Evolutionary conservation across 345 rosid genomes (phyloP), one percentile per base, ranked within the genome.

Genomic region (Balakata baccata): DNA sequence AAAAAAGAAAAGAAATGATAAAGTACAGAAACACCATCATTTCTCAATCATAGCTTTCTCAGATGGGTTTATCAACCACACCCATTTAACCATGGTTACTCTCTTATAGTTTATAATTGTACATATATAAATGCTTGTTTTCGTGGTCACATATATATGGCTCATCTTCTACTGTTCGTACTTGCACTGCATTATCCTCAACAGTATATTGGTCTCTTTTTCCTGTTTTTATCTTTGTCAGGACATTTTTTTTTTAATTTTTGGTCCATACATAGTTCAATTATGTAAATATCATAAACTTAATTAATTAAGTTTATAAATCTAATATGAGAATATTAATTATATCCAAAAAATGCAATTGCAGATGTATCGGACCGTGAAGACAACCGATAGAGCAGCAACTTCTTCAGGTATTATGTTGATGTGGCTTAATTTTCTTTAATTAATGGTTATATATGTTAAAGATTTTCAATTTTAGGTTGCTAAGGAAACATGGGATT

Each of bases 351-450:
- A 29, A 29, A 29, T 29, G 34, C 2, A 43, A 43, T 5, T 75
- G 74, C 84, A 90, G 95, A 86, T 90, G 95, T 90, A 90, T 76
- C 83, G 95, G 70, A 90, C 92, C 0, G 89, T 88, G 57, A 90
- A 88, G 82, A 90, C 90, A 10, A 90, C 95, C 0, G 95, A 88
- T 75, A 73, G 88, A 80, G 76, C 90, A 52, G 89, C 93, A 10
- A 91, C 89, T 75, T 71, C 93, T 70, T 85, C 91, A 79, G 96
- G 93, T 89, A 43, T 39, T 2, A 5, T 20, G 6, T 43, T 43
- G 0, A 29, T 29, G 34, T 1, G 34, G 34, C 2, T 29, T 29
- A 29, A 29, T 29, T 29, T 29, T 29, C 34, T 29, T 29, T 29
- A 29, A 2, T 29, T 29, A 29, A 2, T 29, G 34, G 2, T 29